Conservation (phyloP, 2,329 filamentous ascomycete genomes). For the Fusarium dimerum region DNA sequence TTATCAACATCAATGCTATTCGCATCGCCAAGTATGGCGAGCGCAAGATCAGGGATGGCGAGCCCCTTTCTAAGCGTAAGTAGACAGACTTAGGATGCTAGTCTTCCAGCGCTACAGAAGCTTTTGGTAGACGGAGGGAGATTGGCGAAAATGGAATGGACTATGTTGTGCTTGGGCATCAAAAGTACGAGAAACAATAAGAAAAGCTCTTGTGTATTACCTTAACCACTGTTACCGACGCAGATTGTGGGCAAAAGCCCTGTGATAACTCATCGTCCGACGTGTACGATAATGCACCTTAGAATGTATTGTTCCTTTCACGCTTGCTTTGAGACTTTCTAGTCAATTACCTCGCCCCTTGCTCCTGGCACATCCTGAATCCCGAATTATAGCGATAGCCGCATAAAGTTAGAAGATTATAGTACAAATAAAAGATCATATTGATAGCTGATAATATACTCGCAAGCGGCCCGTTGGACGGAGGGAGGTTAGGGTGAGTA, state of each 20-base stretch:
- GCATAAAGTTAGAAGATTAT: no score
- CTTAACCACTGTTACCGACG: constrained; percentile 1
- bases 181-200: constrained; percentile 3
- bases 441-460: no score
- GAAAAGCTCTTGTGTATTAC: constrained; percentile 3
- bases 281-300: no score
- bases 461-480: no score
- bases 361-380: no score
- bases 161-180: constrained; percentile 1
- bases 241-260: constrained; percentile 1
- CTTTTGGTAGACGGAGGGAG: not conserved
- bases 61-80: constrained; percentile 5
- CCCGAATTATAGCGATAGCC: no score
- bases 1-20: not conserved
- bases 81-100: constrained; percentile 3
- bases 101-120: constrained; percentile 2
- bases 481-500: no score
- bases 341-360: no score
- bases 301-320: no score
- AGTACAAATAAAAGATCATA: no score
- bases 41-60: constrained; percentile 5
- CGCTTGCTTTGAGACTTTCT: no score
- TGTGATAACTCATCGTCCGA: not conserved
- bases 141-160: constrained; percentile 2
- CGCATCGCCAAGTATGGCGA: constrained; percentile 5